Base-by-base conservation (phyloP, 306 rosid genomes). In the Rosa lucieae region DNA sequence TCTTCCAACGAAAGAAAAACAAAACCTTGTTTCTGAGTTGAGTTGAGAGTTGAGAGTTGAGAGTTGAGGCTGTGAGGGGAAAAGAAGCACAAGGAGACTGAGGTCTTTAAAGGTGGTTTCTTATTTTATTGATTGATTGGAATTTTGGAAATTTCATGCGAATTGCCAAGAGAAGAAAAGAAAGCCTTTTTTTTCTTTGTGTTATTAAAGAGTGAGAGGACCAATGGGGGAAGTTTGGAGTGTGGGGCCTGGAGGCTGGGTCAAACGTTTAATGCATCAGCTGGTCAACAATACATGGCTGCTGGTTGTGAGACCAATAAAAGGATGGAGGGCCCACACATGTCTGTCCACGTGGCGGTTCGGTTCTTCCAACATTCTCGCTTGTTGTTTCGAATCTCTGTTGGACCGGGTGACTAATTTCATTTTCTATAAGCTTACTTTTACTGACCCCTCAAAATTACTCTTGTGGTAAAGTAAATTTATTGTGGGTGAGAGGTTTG, bases 171-270 rank as follows among this genome's bases (percentile, higher is more conserved):
- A 67, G 23, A 11, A 11, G 1, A 55, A 8, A 20, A 55, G 62
- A 55, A 29, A 7, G 62, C 9, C 11, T 4, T 6, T 53, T 48
- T 48, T 48, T 0, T 48, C 15, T 52, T 5, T 52, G 6, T 4
- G 2, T n/a, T 5, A 9, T 20, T 3, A 10, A 26, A 35, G 12
- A 6, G 23, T 1, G 55, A 12, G 47, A 73, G 76, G 53, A 63
- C 82, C 43, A 18, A 61, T 4, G 51, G 85, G 85, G 18, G 81
- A 32, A 3, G 37, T 82, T 23, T 23, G 1, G 20, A 9, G 59
- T 1, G 63, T 47, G 71, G 81, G 81, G 75, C 10, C 82, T 74
- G 17, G 17, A 17, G 3, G 37, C 39, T 32, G 79, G 79, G 37
- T 72, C 79, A 78, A 37, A 37, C 73, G 48, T 53, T 75, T 75